Base-by-base conservation (phyloP, 2,329 filamentous ascomycete genomes). In the Trichoderma sp. region DNA sequence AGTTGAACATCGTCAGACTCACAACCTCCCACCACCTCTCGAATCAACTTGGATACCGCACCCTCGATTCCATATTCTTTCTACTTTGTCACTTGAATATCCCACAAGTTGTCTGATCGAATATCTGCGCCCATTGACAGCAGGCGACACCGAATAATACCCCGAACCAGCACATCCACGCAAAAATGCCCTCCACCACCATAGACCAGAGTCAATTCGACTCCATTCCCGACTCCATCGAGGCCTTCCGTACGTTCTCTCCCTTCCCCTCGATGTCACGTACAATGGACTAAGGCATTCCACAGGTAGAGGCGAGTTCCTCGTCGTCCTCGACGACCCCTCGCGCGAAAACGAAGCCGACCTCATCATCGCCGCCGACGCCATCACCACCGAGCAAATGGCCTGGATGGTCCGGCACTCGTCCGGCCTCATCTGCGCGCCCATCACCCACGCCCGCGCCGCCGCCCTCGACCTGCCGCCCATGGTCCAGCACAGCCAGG, bases 331-430 rank as follows among this genome's bases (percentile, higher is more conserved):
- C 74, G 95, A 99, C 82, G 91, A 92, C 71, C 88, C 92, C 69
- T 87, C 89, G 68, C 93, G 95, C 78, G 95, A 99, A 79, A 99
- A 99, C 78, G 95, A 99, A 84, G 95, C 93, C 78, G 95, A 99
- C 80, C 87, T 99, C 56, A 97, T 98, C 78, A 96, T 98, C 74
- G 92, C 95, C 70, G 94, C 93, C 68, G 82, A 92, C 70, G 85
- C 90, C 73, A 81, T 97, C 69, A 97, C 94, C 9, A 84, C 93
- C 26, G 85, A 91, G 69, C 94, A 98, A 80, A 96, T 96, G 88
- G 92, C 93, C 72, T 99, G 97, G 82, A 89, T 99, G 85, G 87
- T 99, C 77, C 92, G 93, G 73, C 88, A 97, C 82, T 90, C 91
- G 45, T 92, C 92, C 3, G 95, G 95, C 75, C 88, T 94, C 74